Base-by-base conservation (phyloP, 306 rosid species). In the Alnus rubra region DNA sequence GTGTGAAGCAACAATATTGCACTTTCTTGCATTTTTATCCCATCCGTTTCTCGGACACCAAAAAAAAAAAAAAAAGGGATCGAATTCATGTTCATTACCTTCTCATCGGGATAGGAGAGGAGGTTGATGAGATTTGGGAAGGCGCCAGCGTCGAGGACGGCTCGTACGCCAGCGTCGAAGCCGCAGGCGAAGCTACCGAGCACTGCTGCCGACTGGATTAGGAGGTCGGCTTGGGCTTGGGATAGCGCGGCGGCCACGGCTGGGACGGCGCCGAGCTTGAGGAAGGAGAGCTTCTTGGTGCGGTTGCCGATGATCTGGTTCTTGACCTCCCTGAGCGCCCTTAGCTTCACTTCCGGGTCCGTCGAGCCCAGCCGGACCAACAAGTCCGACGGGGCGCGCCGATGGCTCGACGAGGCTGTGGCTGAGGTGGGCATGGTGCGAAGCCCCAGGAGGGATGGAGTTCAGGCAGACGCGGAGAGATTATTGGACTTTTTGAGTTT, bases 181-280 rank as follows among this genome's bases (percentile, higher is more conserved):
- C 97, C 97, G 53, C 98, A 95, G 31, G 97, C 89, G 59, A 95
- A 95, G 90, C 97, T 95, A 8, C 99, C 99, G 1, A 95, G 87
- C 42, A 83, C 92, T 1, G 98, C 98, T 18, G 90, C 96, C 18
- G 99, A 91, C 82, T 95, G 99, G 81, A 95, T 87, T 52, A 95
- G 90, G 74, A 93, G 90, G 80, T 82, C 84, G 71, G 88, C 58
- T 19, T 76, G 73, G 58, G 79, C 45, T 6, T 79, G 50, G 64
- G 88, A 80, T 70, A 93, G 89, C 71, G 93, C 79, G 8, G 85
- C 79, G 35, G 98, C 90, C 51, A 90, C 91, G 31, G 89, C 79
- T 4, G 98, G 96, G 48, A 93, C 98, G 9, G 86, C 83, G 15
- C 96, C 99, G 49, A 93, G 94, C 87, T 93, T 90, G 88, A 95